Conservation (phyloP, 164 flowering plant species). For the Taxillus chinensis region DNA sequence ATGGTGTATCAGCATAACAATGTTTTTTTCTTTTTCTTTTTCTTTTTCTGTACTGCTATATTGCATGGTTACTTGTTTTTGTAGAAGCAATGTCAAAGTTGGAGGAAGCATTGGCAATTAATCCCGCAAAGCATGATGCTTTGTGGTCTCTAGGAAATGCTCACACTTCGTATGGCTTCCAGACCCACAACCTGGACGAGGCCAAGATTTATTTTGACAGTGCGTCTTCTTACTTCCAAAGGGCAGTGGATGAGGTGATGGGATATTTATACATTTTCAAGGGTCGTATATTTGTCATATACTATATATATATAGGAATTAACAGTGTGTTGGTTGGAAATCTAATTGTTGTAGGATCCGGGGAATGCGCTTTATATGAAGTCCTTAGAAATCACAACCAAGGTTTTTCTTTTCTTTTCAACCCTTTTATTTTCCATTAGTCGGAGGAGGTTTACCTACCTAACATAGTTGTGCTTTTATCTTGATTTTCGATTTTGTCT, state of each 20-base stretch:
- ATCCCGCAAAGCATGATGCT: constrained; percentile 19
- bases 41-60: too few relatives aligned
- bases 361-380: constrained; percentile 17
- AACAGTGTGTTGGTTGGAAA: background rate
- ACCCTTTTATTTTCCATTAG: background rate
- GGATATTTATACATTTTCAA: background rate
- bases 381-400: constrained; percentile 14
- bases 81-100: constrained; percentile 26
- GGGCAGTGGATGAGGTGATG: constrained; percentile 21
- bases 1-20: too few relatives aligned
- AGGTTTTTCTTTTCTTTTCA: constrained; percentile 8
- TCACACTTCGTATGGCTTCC: constrained; percentile 16
- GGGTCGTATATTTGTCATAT: background rate
- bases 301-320: background rate
- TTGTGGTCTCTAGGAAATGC: constrained; percentile 27
- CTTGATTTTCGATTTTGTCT: background rate
- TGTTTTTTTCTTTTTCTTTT: too few relatives aligned
- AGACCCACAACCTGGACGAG: constrained; percentile 16
- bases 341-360: constrained; percentile 19
- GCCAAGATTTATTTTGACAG: constrained; percentile 19
- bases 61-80: background rate
- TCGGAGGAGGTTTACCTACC: background rate
- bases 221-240: constrained; percentile 17
- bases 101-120: constrained; percentile 22
- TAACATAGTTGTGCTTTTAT: background rate